phyloP scores from a whole-genome alignment of 2,329 filamentous ascomycete species.

The Myriosclerotinia scirpicola region DNA sequence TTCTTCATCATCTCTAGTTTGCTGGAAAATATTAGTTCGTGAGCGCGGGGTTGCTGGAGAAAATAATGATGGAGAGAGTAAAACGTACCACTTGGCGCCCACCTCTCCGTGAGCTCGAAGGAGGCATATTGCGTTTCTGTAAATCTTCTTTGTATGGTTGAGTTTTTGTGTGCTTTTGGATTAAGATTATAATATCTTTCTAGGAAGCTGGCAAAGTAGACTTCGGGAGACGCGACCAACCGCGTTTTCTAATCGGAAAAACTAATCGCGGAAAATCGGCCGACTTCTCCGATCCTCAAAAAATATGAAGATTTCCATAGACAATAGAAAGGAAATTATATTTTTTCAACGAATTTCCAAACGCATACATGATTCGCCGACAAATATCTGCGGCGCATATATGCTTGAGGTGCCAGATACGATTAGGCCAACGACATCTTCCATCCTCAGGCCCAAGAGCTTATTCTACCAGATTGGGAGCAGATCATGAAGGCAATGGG shows the following conservation, averaged over 20 bases:
- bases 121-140: background rate
- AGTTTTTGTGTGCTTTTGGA: background rate
- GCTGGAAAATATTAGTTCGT: slow-evolving; percentile 25
- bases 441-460: slow-evolving; percentile 21
- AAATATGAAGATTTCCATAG: slow-evolving; percentile 13
- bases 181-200: background rate
- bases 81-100: slow-evolving; percentile 14
- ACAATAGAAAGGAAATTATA: background rate
- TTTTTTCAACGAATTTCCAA: slow-evolving; percentile 10
- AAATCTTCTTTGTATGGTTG: background rate
- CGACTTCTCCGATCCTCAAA: slow-evolving; percentile 4
- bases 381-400: slow-evolving; percentile 33
- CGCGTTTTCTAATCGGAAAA: slow-evolving; percentile 15
- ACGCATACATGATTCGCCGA: slow-evolving; percentile 41
- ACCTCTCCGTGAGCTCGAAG: background rate
- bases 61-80: background rate
- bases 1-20: slow-evolving; percentile 33
- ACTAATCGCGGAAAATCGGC: background rate
- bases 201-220: background rate
- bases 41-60: slow-evolving; percentile 16
- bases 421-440: slow-evolving; percentile 30
- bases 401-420: slow-evolving; percentile 40
- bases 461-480: slow-evolving; percentile 12
- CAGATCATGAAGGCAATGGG: slow-evolving; percentile 13
- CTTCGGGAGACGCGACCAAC: slow-evolving; percentile 9